phyloP scores from a whole-genome alignment of 768 basidiomycete species.

The Chalciporus sphaerocephalus region DNA sequence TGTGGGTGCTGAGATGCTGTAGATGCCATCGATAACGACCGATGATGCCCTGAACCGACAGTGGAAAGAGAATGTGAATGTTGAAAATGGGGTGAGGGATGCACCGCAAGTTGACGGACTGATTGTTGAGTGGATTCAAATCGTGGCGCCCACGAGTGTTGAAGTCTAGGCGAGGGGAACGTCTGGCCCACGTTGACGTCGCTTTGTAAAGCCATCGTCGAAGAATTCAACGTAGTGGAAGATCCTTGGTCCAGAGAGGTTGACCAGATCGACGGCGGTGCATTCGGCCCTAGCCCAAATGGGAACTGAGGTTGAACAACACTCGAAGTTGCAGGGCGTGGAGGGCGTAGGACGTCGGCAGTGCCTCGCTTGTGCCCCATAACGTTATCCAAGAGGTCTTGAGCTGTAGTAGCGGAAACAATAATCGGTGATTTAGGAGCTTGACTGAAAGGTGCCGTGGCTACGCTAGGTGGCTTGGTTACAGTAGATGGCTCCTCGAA shows the following conservation, averaged over 20 bases:
- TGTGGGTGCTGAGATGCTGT: conserved; percentile 13
- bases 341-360: conserved; percentile 15
- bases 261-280: conserved; percentile 66
- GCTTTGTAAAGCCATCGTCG: conserved; percentile 10
- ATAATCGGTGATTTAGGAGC: conserved; percentile 24
- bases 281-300: conserved; percentile 49
- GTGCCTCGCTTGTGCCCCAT: conserved; percentile 19
- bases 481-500: conserved; percentile 2
- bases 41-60: conserved; percentile 13
- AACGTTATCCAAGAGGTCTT: conserved; percentile 57
- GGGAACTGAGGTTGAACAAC: conserved; percentile 42
- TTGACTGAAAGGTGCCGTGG: conserved; percentile 19
- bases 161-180: conserved; percentile 12
- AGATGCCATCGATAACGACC: conserved; percentile 13
- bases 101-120: conserved; percentile 7
- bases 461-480: conserved; percentile 1
- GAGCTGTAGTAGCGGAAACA: conserved; percentile 50
- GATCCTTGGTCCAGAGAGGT: conserved; percentile 47
- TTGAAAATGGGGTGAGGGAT: conserved; percentile 11
- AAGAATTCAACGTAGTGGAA: conserved; percentile 8
- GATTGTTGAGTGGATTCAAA: conserved; percentile 24
- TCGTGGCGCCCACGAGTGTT: conserved; percentile 22
- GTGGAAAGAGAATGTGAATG: conserved; percentile 9
- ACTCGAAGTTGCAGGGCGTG: conserved; percentile 20
- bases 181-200: conserved; percentile 11